Evolutionary conservation across 2,329 filamentous ascomycete species (phyloP).

Genomic region (Atkinsonella texensis): DNA sequence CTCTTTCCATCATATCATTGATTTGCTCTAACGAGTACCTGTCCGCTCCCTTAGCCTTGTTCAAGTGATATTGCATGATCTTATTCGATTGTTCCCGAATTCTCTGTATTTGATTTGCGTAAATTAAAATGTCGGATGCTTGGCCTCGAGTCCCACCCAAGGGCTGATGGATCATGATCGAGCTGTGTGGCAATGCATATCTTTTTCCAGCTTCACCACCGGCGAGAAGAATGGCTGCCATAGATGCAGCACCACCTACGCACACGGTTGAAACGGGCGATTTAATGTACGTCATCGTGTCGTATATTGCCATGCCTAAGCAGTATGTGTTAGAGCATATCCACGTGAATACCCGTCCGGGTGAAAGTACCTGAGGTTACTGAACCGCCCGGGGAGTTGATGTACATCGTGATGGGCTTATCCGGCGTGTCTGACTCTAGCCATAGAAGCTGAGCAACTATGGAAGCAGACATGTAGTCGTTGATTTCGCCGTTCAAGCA

Average conservation of each 20-base stretch:
- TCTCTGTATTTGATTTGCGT: constrained; percentile 90
- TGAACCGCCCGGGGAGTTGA: constrained; percentile 89
- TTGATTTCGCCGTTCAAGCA: constrained; percentile 88
- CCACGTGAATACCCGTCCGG: neutral
- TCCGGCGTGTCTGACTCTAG: constrained; percentile 94
- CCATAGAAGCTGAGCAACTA: constrained; percentile 92
- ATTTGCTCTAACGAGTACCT: constrained; percentile 73
- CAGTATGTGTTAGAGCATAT: constrained; percentile 4
- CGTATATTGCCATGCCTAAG: constrained; percentile 74
- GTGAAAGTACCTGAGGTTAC: constrained; percentile 52
- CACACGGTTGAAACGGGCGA: constrained; percentile 91
- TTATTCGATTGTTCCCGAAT: constrained; percentile 76
- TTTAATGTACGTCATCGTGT: constrained; percentile 96
- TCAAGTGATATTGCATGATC: constrained; percentile 82
- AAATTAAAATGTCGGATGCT: constrained; percentile 80
- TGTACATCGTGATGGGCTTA: constrained; percentile 94
- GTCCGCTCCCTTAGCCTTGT: constrained; percentile 60
- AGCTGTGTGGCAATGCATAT: constrained; percentile 82
- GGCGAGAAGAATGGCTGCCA: constrained; percentile 81
- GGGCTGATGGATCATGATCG: constrained; percentile 96
- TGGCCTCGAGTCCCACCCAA: constrained; percentile 58
- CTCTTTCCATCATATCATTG: constrained; percentile 90
- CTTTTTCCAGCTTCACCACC: constrained; percentile 77
- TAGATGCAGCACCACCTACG: constrained; percentile 85
- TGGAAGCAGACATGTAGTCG: constrained; percentile 79